Conservation (phyloP, 1,139 yeast species). For the Kluyveromyces sp. region DNA sequence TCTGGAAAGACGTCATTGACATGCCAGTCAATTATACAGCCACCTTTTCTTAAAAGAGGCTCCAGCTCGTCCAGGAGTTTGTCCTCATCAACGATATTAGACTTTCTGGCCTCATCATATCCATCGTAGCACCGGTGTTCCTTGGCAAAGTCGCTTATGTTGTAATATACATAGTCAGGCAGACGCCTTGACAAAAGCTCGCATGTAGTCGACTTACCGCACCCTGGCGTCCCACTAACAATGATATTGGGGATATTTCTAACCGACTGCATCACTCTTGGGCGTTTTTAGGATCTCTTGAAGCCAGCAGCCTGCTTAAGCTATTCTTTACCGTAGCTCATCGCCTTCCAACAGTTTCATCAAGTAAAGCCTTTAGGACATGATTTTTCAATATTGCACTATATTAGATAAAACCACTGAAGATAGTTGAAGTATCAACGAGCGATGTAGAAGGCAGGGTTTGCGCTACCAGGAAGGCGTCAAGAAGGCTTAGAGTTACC, state of each 20-base stretch:
- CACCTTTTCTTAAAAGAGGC: slow-evolving; percentile 75
- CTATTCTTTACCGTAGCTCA: neutral
- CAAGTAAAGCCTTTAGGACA: neutral
- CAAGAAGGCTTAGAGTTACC: too few relatives aligned
- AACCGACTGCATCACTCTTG: slow-evolving; percentile 16
- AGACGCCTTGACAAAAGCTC: slow-evolving; percentile 50
- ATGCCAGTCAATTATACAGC: slow-evolving; percentile 89
- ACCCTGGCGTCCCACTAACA: slow-evolving; percentile 95
- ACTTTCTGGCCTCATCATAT: slow-evolving; percentile 76
- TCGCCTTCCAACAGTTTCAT: neutral
- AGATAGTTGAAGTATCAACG: neutral
- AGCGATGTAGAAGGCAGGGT: too few relatives aligned
- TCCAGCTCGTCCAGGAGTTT: slow-evolving; percentile 75
- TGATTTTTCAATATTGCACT: neutral
- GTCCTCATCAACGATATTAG: slow-evolving; percentile 90
- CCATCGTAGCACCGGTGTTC: slow-evolving; percentile 72
- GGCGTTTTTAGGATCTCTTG: neutral
- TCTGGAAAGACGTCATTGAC: slow-evolving; percentile 95
- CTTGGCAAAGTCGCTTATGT: slow-evolving; percentile 78
- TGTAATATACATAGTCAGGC: slow-evolving; percentile 48
- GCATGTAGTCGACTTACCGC: slow-evolving; percentile 89
- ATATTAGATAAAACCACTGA: neutral
- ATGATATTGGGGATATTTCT: slow-evolving; percentile 62
- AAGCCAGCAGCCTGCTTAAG: neutral
- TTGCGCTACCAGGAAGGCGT: too few relatives aligned